phyloP scores from a whole-genome alignment of 2,329 filamentous ascomycete species.

The Botrytis galanthina region DNA sequence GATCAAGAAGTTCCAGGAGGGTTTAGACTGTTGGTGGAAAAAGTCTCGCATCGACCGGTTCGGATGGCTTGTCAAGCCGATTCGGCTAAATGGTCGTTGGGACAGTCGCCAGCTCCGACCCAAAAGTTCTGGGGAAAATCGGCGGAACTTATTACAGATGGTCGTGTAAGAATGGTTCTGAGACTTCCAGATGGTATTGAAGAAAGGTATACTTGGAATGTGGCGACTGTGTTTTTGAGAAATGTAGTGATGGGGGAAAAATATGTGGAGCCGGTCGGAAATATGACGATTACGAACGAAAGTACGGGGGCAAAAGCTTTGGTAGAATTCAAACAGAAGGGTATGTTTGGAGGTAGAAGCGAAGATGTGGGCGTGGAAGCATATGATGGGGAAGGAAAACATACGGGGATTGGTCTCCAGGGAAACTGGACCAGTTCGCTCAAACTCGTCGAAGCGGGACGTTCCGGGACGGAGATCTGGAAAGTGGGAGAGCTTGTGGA shows the following conservation, averaged over 20 bases:
- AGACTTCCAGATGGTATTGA: constrained; percentile 63
- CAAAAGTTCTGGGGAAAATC: constrained; percentile 99
- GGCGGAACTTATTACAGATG: constrained; percentile 90
- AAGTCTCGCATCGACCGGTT: constrained; percentile 89
- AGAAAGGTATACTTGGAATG: constrained; percentile 84
- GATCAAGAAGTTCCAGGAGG: constrained; percentile 70
- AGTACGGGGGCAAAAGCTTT: constrained; percentile 77
- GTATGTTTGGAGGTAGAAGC: constrained; percentile 93
- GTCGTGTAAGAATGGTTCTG: constrained; percentile 75
- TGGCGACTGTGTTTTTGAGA: constrained; percentile 85
- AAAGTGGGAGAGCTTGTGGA: constrained; percentile 73
- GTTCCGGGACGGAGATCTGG: constrained; percentile 72
- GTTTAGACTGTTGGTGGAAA: constrained; percentile 91
- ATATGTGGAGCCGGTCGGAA: constrained; percentile 92
- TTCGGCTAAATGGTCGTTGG: constrained; percentile 77
- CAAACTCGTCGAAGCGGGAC: constrained; percentile 62
- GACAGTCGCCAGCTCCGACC: constrained; percentile 81
- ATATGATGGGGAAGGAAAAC: constrained; percentile 63
- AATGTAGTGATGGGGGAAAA: constrained; percentile 99
- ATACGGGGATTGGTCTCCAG: constrained; percentile 64
- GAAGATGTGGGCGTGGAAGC: constrained; percentile 83
- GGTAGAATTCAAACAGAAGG: constrained; percentile 90
- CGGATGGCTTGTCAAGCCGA: constrained; percentile 93
- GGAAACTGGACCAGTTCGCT: constrained; percentile 86
- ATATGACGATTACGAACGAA: constrained; percentile 83